These are phyloP conservation scores for Farysia itapuensis DNA, from an alignment of 1,284 basidiomycete genomes.

Conservation along the genomic window DNA sequence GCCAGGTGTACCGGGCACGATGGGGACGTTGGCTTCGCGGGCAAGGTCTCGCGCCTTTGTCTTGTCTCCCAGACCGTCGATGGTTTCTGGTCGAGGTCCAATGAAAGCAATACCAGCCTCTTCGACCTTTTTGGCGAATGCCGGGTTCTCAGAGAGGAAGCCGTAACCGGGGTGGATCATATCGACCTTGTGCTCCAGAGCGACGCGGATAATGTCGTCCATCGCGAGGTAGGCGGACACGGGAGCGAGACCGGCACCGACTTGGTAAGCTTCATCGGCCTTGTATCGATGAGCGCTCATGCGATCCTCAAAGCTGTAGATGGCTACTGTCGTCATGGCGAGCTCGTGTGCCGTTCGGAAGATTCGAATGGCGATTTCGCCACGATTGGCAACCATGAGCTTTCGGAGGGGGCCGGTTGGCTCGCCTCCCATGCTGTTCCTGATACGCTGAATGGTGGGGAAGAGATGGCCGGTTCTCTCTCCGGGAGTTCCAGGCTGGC, in stretches of 20 bases:
- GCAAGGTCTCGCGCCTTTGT: slow-evolving; percentile 74
- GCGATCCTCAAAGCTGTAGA: slow-evolving; percentile 96
- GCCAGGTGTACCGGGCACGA: slow-evolving; percentile 96
- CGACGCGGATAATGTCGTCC: slow-evolving; percentile 80
- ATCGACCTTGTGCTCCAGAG: slow-evolving; percentile 86
- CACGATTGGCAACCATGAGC: slow-evolving; percentile 58
- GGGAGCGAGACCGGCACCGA: slow-evolving; percentile 91
- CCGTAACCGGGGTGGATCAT: slow-evolving; percentile 93
- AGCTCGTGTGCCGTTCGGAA: slow-evolving; percentile 98
- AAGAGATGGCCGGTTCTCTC: slow-evolving; percentile 51
- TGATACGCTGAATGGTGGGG: slow-evolving; percentile 52
- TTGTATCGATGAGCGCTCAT: slow-evolving; percentile 97
- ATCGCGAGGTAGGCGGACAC: slow-evolving; percentile 96
- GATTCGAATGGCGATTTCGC: slow-evolving; percentile 94
- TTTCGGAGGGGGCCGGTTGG: slow-evolving; percentile 46
- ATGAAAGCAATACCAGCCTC: slow-evolving; percentile 96
- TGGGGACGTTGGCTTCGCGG: slow-evolving; percentile 69
- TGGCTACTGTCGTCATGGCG: slow-evolving; percentile 98
- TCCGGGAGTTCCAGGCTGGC: slow-evolving; percentile 51
- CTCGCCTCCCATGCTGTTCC: slow-evolving; percentile 42
- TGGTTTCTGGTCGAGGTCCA: slow-evolving; percentile 92
- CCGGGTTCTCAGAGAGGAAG: slow-evolving; percentile 95
- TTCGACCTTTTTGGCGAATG: slow-evolving; percentile 93
- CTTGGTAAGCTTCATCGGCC: slow-evolving; percentile 98
- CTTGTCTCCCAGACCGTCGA: slow-evolving; percentile 97